Evolutionary conservation across 345 rosid species (phyloP).

Genomic region (Salix dunnii): DNA sequence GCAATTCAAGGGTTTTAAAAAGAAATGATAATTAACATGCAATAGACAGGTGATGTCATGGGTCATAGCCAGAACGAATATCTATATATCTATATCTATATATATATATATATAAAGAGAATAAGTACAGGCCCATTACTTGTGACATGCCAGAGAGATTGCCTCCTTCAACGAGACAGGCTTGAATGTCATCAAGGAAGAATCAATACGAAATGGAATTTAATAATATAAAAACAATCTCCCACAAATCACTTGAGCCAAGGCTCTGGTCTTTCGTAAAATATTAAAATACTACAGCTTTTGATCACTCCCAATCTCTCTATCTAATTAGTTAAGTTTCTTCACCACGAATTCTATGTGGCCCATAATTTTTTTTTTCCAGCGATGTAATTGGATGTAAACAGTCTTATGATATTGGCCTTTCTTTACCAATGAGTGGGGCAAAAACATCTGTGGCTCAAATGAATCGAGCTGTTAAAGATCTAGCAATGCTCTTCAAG

Average conservation of each 20-base stretch:
- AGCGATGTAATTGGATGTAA: neutral
- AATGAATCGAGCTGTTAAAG: no score
- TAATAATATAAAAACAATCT: neutral
- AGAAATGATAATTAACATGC: neutral
- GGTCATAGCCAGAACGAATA: no score
- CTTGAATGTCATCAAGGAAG: constrained; percentile 17
- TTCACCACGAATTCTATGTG: no score
- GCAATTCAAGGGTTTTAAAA: neutral
- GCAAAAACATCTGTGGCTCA: neutral
- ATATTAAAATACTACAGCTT: neutral
- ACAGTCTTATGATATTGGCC: neutral
- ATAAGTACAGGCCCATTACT: constrained; percentile 29
- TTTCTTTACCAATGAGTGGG: neutral
- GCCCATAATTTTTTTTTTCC: neutral
- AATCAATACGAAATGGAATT: constrained; percentile 11
- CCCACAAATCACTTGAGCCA: neutral
- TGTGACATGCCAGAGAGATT: constrained; percentile 36
- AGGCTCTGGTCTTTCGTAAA: no score
- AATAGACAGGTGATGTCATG: no score
- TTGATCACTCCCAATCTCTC: neutral
- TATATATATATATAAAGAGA: neutral
- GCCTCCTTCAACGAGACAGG: constrained; percentile 58
- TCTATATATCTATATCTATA: no score
- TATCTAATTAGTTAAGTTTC: neutral
- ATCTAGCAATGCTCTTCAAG: neutral